Base-by-base conservation (phyloP, 202 grass and related monocot species). In the Brachypodium distachyon region DNA sequence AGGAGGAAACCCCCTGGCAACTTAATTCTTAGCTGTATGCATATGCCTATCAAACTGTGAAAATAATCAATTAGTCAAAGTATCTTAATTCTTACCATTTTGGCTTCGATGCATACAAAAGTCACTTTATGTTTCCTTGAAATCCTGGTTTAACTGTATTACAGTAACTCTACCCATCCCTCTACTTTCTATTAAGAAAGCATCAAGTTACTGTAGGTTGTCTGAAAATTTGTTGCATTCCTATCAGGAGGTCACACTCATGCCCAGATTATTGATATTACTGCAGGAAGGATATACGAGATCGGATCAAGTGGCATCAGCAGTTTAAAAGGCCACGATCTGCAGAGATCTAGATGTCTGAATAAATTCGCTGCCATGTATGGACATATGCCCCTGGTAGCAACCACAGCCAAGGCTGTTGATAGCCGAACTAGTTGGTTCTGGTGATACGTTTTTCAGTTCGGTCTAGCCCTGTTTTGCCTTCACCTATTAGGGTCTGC, bases 231-330 rank as follows among this genome's bases (percentile, higher is more conserved):
- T 36, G 11, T 6, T 31, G 22, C 13, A 14, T 43, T 61, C 12
- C 29, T 66, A 36, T 29, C 32, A 60, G 18, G 63, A 83, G 34
- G 56, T 7, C 4, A 60, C 52, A 26, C 65, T 68, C 12, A 86
- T n/a, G 18, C 57, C 28, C 13, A 0, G 27, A 64, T 73, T 57
- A 32, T 67, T 68, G 33, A 63, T 63, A 25, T 84, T 19, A 36
- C 36, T 26, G 33, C 95, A 99, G 96, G 96, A 58, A 93, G 74
- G 81, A 89, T 99, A 81, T 79, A 73, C 54, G 96, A 99, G 89
- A 96, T 90, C 58, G 96, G 92, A 73, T 99, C 96, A 0, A 81
- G 68, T 12, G 96, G 96, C 66, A 89, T 99, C 70, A 99, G 96
- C 77, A 99, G 87, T 71, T 77, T 78, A 70, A 85, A 87, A 68